Evolutionary conservation across 768 basidiomycete species (phyloP).

Genomic region (Cubamyces sp.): DNA sequence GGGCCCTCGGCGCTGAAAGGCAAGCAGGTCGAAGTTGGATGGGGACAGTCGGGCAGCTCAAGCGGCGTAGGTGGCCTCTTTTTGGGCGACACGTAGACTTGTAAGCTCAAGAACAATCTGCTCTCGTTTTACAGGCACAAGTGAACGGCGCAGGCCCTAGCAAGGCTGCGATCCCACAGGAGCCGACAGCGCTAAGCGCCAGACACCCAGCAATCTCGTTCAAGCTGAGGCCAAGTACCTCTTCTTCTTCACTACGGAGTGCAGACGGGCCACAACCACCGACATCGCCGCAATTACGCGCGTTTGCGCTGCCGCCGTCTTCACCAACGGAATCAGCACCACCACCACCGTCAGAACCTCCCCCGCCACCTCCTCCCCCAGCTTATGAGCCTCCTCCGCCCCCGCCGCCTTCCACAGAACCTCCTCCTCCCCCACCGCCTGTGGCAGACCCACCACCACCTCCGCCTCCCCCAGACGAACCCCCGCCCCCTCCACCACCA

Average conservation of each 20-base stretch:
- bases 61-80: conserved; percentile 31
- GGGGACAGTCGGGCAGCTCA: conserved; percentile 35
- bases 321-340: conserved; percentile 34
- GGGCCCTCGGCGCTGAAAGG: conserved; percentile 42
- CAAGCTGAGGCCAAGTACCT: conserved; percentile 35
- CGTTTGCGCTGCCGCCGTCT: conserved; percentile 35
- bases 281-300: conserved; percentile 35
- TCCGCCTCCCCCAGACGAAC: conserved; percentile 22
- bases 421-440: conserved; percentile 33
- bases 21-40: conserved; percentile 44
- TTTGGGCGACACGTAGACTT: conserved; percentile 13
- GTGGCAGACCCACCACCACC: conserved; percentile 30
- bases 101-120: conserved; percentile 23
- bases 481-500: conserved; percentile 31
- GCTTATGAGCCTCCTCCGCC: conserved; percentile 33
- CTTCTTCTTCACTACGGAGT: conserved; percentile 21
- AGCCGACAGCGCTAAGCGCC: conserved; percentile 28
- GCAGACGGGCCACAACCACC: conserved; percentile 34
- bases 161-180: conserved; percentile 25
- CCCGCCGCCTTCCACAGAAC: conserved; percentile 29
- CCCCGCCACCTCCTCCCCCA: conserved; percentile 35
- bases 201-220: conserved; percentile 32
- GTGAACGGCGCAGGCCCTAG: conserved; percentile 31
- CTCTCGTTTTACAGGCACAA: conserved; percentile 23
- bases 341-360: conserved; percentile 33